Base-by-base conservation (phyloP, 1,139 yeast genomes). In the Keqinozyma sinolaborantium region DNA sequence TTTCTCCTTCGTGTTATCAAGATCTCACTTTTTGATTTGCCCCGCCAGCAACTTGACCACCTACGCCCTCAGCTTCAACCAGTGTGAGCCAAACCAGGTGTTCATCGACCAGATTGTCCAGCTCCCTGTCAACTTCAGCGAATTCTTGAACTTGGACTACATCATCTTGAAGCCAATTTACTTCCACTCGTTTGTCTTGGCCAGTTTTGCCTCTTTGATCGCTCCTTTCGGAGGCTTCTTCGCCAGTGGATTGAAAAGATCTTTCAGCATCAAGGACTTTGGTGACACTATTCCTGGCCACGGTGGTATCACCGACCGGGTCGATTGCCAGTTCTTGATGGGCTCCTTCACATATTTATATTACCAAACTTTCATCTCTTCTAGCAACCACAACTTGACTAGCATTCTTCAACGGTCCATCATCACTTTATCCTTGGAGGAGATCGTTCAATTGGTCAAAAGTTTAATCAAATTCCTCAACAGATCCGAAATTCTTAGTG, bases 151-250 rank as follows among this genome's bases (percentile, higher is more conserved):
- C 14, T 38, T 32, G 13, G 47, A 45, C 20, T 45, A 23, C 27
- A 58, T 87, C 16, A 68, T 79, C 14, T 54, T 88, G 32, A 87
- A 85, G 50, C 97, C 98, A 29, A 79, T 92, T 33, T 88, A 92
- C 56, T 73, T 90, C 64, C 99, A 92, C 54, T 81, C 95, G 3
- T 73, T 87, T 38, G 73, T 82, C 29, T 67, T 92, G 45, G 95
- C 97, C 9, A 83, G 95, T 3, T 92, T 94, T 70, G 98, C 99
- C 6, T 90, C 97, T 1, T 72, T 94, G 44, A 83, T 92, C 57
- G 99, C 99, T 2, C 99, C 99, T 36, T 92, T 92, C 56, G 99
- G 99, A 33, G 99, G 99, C 1, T 92, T 92, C 58, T 92, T 92
- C 50, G 98, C 98, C 3, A 83, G 95, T 31, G 99, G 98, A 10